Evolutionary conservation across 768 basidiomycete species (phyloP), one percentile per base, ranked within the genome.

Genomic region (Russula earlei): DNA sequence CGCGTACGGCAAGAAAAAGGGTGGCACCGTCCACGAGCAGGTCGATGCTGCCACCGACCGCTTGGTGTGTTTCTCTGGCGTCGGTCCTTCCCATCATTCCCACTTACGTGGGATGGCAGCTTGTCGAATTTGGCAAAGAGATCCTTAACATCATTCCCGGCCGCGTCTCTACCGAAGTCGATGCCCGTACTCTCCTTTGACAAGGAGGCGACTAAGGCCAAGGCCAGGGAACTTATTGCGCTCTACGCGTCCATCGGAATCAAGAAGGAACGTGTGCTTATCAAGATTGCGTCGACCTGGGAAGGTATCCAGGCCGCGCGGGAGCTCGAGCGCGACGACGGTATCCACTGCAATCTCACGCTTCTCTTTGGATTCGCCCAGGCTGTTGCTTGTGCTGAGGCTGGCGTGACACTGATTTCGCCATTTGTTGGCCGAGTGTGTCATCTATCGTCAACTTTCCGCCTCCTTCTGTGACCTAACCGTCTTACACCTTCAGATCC

Each of bases 271-370:
- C 91, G 96, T 61, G 77, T 99, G 60, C 78, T 99, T 64, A 97
- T 99, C 83, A 99, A 99, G 79, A 97, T 99, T 68, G 96, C 95
- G 29, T 95, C 96, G 38, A 94, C 94, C 46, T 99, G 91, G 90
- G 96, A 98, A 74, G 96, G 96, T 73, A 99, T 99, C 75, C 95
- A 99, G 72, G 96, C 96, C 57, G 96, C 96, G 36, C 84, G 92
- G 61, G 86, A 94, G 72, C 85, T 99, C 63, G 96, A 99, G 77
- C 72, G 79, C 59, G 87, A 95, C 64, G 84, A 96, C 56, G 80
- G 79, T 60, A 98, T 99, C 72, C 94, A 95, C 83, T 97, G 93
- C 80, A 98, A 99, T 77, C 83, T 99, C 63, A 99, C 96, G 49
- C 87, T 99, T 65, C 84, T 98, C 63, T 99, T 99, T 76, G 96